Conservation (phyloP, 257 asterid species). For the Paraleonurus japonicus region DNA sequence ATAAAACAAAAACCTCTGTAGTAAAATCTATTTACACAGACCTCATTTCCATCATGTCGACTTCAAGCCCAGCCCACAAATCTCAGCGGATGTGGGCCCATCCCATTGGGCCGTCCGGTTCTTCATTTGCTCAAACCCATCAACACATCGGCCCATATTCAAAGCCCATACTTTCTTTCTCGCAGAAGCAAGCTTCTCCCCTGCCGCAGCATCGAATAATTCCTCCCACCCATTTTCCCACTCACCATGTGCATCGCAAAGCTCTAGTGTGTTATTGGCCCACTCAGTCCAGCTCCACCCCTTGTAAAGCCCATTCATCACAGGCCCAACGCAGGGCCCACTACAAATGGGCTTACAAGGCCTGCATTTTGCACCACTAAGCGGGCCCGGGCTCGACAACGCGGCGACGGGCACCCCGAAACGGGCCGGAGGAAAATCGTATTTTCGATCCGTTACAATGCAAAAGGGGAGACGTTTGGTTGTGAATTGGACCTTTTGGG, state of each 20-base stretch:
- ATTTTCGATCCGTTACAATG: conserved; percentile 69
- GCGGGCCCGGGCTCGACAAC: conserved; percentile 71
- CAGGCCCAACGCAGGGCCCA: conserved; percentile 59
- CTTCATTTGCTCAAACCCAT: conserved; percentile 53
- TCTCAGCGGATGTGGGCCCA: conserved; percentile 54
- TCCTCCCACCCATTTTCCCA: conserved; percentile 85
- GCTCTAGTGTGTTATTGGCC: conserved; percentile 52
- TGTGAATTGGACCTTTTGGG: conserved; percentile 40
- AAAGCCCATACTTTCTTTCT: conserved; percentile 46
- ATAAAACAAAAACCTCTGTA: not conserved
- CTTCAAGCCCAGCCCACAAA: conserved; percentile 58
- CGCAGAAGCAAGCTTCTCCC: conserved; percentile 42
- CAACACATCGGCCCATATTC: conserved; percentile 52
- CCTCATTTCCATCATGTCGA: conserved; percentile 18
- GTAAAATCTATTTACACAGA: not conserved
- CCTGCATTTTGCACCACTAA: conserved; percentile 88
- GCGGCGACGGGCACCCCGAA: conserved; percentile 85
- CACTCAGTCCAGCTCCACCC: conserved; percentile 96
- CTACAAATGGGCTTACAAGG: conserved; percentile 69
- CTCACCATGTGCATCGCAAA: conserved; percentile 72
- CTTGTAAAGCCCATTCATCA: conserved; percentile 47
- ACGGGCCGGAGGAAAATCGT: conserved; percentile 57
- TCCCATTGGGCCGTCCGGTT: conserved; percentile 55
- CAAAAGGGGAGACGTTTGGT: conserved; percentile 68
- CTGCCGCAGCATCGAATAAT: conserved; percentile 54